Evolutionary conservation across 2,329 filamentous ascomycete species (phyloP).

Genomic region (Tolypocladium cylindrosporum): DNA sequence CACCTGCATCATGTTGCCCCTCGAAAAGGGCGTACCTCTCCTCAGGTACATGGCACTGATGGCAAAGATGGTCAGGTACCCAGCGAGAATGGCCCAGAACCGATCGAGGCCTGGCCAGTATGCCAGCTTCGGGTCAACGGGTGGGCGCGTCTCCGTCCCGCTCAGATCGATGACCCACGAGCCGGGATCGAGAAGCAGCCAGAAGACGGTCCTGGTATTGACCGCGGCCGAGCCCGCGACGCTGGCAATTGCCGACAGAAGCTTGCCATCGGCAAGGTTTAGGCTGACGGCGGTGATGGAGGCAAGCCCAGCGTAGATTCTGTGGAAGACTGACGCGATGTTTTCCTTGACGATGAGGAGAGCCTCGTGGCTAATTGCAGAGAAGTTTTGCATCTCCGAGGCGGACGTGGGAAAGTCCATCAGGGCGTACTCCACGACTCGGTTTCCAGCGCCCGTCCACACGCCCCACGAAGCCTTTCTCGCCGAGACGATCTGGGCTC

Average conservation of each 20-base stretch:
- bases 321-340: slow-evolving; percentile 29
- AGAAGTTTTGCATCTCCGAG: slow-evolving; percentile 66
- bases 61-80: slow-evolving; percentile 69
- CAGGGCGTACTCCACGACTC: slow-evolving; percentile 39
- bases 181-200: slow-evolving; percentile 32
- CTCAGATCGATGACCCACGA: slow-evolving; percentile 51
- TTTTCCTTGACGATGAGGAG: slow-evolving; percentile 49
- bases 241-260: slow-evolving; percentile 3
- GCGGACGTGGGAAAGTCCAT: slow-evolving; percentile 41
- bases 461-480: slow-evolving; percentile 32
- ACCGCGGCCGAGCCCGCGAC: slow-evolving; percentile 6
- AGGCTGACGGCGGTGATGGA: slow-evolving; percentile 38
- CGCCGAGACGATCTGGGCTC: slow-evolving; percentile 17
- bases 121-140: slow-evolving; percentile 48
- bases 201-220: slow-evolving; percentile 9
- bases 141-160: slow-evolving; percentile 24
- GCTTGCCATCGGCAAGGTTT: slow-evolving; percentile 3
- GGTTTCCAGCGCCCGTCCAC: slow-evolving; percentile 30
- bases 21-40: slow-evolving; percentile 58
- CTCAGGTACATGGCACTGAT: slow-evolving; percentile 72
- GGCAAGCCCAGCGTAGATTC: slow-evolving; percentile 26
- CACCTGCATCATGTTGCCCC: slow-evolving; percentile 42
- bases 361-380: slow-evolving; percentile 63
- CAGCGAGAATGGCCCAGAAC: slow-evolving; percentile 64
- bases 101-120: slow-evolving; percentile 59